A percentile compares a stretch with the other conserved stretches of the same genome.
These are phyloP conservation scores for Nectriaceae sp. DNA, from an alignment of 2,329 filamentous ascomycete genomes.

Conservation along the genomic window DNA sequence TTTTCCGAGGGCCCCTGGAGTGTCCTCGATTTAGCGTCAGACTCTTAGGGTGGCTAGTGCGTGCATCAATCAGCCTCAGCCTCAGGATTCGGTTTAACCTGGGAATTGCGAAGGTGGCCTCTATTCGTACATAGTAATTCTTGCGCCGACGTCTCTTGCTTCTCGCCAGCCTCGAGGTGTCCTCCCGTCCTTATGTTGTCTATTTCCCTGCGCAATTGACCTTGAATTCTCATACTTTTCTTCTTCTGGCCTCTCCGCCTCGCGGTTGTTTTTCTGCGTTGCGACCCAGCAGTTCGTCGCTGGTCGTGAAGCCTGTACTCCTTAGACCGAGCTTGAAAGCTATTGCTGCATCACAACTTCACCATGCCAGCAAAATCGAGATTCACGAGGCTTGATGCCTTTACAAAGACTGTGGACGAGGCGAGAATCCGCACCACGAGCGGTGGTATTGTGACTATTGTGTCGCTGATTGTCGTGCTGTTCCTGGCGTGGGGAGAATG, in stretches of 20 bases:
- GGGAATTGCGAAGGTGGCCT: conserved; percentile 20
- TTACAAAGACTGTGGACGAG: conserved; percentile 99
- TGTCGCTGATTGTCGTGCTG: conserved; percentile 83
- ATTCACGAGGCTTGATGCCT: conserved; percentile 96
- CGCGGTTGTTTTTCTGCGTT: not conserved
- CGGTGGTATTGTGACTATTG: conserved; percentile 91
- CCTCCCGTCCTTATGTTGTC: conserved; percentile 13
- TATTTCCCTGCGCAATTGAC: conserved; percentile 7
- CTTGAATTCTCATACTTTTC: conserved; percentile 3
- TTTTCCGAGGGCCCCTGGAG: conserved; percentile 1
- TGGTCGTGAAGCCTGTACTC: not conserved
- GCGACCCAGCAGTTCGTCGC: not conserved
- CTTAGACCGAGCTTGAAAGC: not conserved
- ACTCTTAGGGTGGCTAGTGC: conserved; percentile 2
- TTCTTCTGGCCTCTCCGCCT: conserved; percentile 1
- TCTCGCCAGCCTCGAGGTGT: not conserved
- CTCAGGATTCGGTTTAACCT: conserved; percentile 1
- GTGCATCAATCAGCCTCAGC: conserved; percentile 1
- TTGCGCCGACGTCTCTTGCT: conserved; percentile 3
- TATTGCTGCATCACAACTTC: not conserved
- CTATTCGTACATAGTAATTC: conserved; percentile 3
- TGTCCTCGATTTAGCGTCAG: not conserved
- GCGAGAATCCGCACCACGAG: conserved; percentile 94
- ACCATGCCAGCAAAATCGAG: conserved; percentile 87
- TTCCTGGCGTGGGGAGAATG: conserved; percentile 95